phyloP scores from a whole-genome alignment of 495 filamentous ascomycete species.

The Aspergillus coremiiformis region DNA sequence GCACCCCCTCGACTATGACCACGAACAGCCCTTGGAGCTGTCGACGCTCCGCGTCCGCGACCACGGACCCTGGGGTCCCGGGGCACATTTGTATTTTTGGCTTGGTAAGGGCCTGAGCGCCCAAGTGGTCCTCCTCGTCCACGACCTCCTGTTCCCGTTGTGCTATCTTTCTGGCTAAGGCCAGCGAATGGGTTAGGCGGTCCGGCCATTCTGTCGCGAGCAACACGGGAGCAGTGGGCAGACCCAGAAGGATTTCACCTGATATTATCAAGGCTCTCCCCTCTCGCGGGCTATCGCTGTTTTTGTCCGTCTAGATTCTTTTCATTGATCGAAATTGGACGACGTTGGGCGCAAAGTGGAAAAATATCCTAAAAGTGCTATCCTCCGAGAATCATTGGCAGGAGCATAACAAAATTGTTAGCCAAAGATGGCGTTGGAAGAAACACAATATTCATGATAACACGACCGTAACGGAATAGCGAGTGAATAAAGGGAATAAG shows the following conservation, averaged over 20 bases:
- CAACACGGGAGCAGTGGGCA: constrained; percentile 19
- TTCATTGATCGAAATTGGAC: neutral
- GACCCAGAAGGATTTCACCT: constrained; percentile 4
- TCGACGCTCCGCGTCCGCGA: constrained; percentile 24
- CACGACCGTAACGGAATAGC: constrained; percentile 3
- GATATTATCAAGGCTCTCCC: neutral
- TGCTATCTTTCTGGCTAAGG: constrained; percentile 25
- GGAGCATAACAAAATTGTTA: constrained; percentile 18
- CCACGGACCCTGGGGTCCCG: constrained; percentile 19
- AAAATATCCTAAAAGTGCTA: constrained; percentile 13
- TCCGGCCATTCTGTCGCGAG: constrained; percentile 33
- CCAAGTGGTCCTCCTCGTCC: constrained; percentile 23
- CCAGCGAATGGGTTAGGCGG: constrained; percentile 30
- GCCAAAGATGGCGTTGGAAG: constrained; percentile 5
- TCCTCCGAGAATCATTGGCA: constrained; percentile 12
- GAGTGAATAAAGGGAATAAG: constrained; percentile 2
- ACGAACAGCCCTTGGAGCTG: constrained; percentile 11
- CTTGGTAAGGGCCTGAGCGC: constrained; percentile 15
- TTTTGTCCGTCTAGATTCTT: neutral
- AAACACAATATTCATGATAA: constrained; percentile 1
- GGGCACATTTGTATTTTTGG: constrained; percentile 14
- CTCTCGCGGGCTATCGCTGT: neutral
- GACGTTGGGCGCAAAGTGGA: neutral
- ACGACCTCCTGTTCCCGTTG: constrained; percentile 22
- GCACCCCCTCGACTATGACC: constrained; percentile 21